These are phyloP conservation scores for Colletotrichum orchidophilum DNA, from an alignment of 2,329 filamentous ascomycete species.

Conservation along the genomic window DNA sequence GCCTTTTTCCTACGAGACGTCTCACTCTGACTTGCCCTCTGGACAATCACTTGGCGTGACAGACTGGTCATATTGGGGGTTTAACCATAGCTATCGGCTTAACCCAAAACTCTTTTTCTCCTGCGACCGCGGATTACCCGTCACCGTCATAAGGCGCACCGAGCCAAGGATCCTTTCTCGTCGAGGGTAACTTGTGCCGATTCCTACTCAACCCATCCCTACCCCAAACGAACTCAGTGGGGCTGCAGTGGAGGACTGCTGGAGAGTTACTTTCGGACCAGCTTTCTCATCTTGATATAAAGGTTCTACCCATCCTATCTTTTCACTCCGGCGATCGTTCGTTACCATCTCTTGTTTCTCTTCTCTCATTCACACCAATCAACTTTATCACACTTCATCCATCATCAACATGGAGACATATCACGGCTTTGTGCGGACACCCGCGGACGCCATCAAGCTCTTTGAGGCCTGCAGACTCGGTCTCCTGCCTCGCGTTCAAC, in stretches of 20 bases:
- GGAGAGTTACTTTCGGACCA: slow-evolving; percentile 23
- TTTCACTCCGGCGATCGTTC: too few relatives aligned
- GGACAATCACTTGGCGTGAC: slow-evolving; percentile 24
- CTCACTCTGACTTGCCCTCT: slow-evolving; percentile 22
- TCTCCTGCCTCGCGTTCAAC: slow-evolving; percentile 88
- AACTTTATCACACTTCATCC: slow-evolving; percentile 22
- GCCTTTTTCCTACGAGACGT: slow-evolving; percentile 22
- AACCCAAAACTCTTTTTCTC: slow-evolving; percentile 8
- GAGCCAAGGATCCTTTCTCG: slow-evolving; percentile 1
- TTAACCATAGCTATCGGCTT: slow-evolving; percentile 18
- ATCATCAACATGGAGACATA: slow-evolving; percentile 88
- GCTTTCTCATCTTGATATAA: slow-evolving; percentile 14
- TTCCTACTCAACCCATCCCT: slow-evolving; percentile 20
- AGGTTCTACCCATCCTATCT: slow-evolving; percentile 14
- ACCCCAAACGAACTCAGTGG: slow-evolving; percentile 28
- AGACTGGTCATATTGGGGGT: slow-evolving; percentile 12
- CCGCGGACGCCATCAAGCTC: slow-evolving; percentile 95
- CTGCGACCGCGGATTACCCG: slow-evolving; percentile 13
- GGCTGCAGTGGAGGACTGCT: slow-evolving; percentile 25
- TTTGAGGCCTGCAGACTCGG: slow-evolving; percentile 96
- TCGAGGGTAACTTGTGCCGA: slow-evolving; percentile 28
- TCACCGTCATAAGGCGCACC: slow-evolving; percentile 1
- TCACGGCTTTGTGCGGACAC: slow-evolving; percentile 93
- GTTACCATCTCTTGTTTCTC: too few relatives aligned
- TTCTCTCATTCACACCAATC: not conserved